These are phyloP conservation scores for Endotrypanum monterogeii DNA, from an alignment of 208 protist genomes.

Conservation along the genomic window DNA sequence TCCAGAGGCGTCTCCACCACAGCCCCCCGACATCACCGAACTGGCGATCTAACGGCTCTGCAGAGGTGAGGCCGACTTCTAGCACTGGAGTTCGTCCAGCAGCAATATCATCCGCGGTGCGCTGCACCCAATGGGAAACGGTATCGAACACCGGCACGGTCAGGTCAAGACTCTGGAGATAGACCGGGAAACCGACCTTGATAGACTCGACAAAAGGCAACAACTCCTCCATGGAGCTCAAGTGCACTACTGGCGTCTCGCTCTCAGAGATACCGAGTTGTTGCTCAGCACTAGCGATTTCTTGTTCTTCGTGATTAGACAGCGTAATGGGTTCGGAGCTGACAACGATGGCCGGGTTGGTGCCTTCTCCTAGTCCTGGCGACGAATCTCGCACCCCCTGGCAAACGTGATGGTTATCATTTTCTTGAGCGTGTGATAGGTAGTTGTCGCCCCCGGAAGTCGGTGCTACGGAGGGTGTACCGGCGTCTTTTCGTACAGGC, in stretches of 20 bases:
- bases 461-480: neutral
- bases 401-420: too few relatives aligned
- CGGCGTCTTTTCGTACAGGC: neutral
- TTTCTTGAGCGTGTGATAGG: too few relatives aligned
- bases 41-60: slow-evolving; percentile 39
- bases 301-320: neutral
- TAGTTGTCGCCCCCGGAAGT: neutral
- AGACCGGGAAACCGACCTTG: slow-evolving; percentile 49
- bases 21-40: slow-evolving; percentile 37
- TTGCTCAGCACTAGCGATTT: too few relatives aligned
- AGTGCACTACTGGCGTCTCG: slow-evolving; percentile 2
- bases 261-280: neutral
- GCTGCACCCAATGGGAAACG: slow-evolving; percentile 26
- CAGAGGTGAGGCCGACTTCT: slow-evolving; percentile 32
- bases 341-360: neutral
- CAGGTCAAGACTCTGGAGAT: slow-evolving; percentile 40
- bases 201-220: slow-evolving; percentile 33
- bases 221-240: slow-evolving; percentile 33
- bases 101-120: slow-evolving; percentile 16
- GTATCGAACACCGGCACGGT: slow-evolving; percentile 47
- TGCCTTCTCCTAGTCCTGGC: too few relatives aligned
- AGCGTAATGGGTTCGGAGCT: neutral
- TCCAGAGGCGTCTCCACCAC: slow-evolving; percentile 40
- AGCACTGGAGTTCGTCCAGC: slow-evolving; percentile 15
- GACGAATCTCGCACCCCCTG: too few relatives aligned